Evolutionary conservation across 164 flowering plant species (phyloP), one percentile per base, ranked within the genome.

Genomic region (Dillenia turbinata): DNA sequence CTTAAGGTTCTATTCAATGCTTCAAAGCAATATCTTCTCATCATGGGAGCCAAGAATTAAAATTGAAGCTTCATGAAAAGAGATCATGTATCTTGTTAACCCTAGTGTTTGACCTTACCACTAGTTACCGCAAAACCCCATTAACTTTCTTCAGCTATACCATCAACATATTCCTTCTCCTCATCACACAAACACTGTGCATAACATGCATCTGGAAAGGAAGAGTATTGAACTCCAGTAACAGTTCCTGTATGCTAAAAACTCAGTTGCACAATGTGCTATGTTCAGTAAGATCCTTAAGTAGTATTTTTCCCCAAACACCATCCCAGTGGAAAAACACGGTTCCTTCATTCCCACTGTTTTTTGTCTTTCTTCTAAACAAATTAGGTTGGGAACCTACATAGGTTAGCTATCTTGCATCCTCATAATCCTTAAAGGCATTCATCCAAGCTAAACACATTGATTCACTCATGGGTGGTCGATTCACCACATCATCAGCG

Each of bases 181-280:
- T 51, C 66, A 1, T 58, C 22, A 0, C 66, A 9, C 19, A 58
- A 52, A 1, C 66, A 64, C 10, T 49, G 1, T 6, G 63, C 66
- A 12, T 12, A 61, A 44, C 74, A 71, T 12, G 74, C 66, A 0
- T 40, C 61, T 24, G 19, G 54, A 24, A 53, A 70, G 9, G 69
- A 54, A 22, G 44, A 0, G 54, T 69, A 24, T 2, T 2, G 17
- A 9, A 52, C 52, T 8, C 50, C 22, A 9, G 51, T 47, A 17
- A 57, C 59, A 0, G 57, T 64, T 58, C 33, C 47, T 3, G 51
- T 19, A 6, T 65, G 17, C 19, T 53, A 0, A 45, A 26, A 53
- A 15, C 12, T 14, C 5, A 8, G 49, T 5, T 56, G 9, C 5
- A 19, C 66, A 56, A 19, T 43, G 16, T 0, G 14, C 8, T 5